phyloP scores from a whole-genome alignment of 1,284 basidiomycete genomes.

The Cutaneotrichosporon sp. region DNA sequence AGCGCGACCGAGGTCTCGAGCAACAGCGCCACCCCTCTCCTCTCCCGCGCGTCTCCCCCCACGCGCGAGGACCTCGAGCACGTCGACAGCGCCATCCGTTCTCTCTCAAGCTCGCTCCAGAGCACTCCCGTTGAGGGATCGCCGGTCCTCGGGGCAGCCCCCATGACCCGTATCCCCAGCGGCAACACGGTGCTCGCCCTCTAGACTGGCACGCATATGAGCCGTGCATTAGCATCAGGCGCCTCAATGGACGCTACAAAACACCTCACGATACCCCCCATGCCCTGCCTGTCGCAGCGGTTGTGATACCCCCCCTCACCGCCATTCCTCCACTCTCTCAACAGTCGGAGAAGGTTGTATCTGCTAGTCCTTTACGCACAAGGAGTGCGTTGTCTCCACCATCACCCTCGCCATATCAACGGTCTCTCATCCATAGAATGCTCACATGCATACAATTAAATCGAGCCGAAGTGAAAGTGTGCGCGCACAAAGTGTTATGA shows the following conservation, averaged over 20 bases:
- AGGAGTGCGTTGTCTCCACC: constrained; percentile 10
- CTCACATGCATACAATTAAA: constrained; percentile 3
- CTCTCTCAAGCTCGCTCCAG: constrained; percentile 19
- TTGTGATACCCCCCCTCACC: not conserved
- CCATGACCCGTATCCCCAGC: constrained; percentile 13
- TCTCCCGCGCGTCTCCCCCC: constrained; percentile 14
- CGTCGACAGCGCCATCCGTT: constrained; percentile 27
- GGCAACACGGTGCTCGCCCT: constrained; percentile 17
- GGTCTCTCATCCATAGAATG: not conserved
- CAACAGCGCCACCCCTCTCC: constrained; percentile 12
- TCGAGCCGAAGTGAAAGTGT: not conserved
- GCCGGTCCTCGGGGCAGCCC: constrained; percentile 4
- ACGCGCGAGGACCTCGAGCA: constrained; percentile 28
- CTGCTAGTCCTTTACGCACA: constrained; percentile 5
- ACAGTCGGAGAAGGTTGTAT: constrained; percentile 9
- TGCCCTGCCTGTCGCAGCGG: not conserved
- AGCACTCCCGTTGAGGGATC: constrained; percentile 22
- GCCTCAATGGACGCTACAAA: constrained; percentile 1
- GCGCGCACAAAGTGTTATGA: not conserved
- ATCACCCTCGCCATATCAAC: not conserved
- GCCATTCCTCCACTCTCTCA: constrained; percentile 6
- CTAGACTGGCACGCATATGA: constrained; percentile 8
- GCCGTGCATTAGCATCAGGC: constrained; percentile 9
- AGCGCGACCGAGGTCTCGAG: constrained; percentile 11
- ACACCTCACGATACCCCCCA: not conserved